Evolutionary conservation across 2,329 filamentous ascomycete species (phyloP), one percentile per base, ranked within the genome.

Genomic region (Magnaporthiopsis rhizophila): DNA sequence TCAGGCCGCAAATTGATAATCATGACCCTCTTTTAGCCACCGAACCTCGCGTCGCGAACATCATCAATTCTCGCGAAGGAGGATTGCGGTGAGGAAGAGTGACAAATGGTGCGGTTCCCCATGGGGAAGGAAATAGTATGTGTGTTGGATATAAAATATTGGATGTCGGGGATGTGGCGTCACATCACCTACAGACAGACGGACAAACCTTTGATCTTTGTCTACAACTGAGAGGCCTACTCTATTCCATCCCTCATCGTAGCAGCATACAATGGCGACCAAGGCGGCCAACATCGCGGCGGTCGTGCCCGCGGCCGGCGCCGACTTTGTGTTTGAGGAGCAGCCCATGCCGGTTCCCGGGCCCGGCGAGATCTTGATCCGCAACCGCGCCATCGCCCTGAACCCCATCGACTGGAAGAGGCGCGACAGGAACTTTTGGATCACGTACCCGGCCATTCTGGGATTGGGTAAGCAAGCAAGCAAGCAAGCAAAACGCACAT

Each of bases 351-450:
- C 67, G 1, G 38, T 38, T 4, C 61, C 68, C 3, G 66, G 65
- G 2, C 59, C 65, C 0, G 53, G 53, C 8, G 64, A 68, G 34
- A 58, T 71, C 34, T 15, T 69, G 6, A 62, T 72, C 13, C 66
- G 63, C 28, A 69, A 68, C 64, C 62, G 60, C n/a, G 66, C 67
- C 21, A 59, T 72, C n/a, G 69, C 68, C 11, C 61, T 72, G 61
- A 72, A 72, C 71, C 50, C 67, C 69, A 13, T 72, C 28, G 71
- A 73, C 50, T 69, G 67, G 57, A 66, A 67, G 34, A 68, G 67
- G 63, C 72, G 72, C 58, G 69, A 72, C 21, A 61, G 30, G 8
- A 74, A 71, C n/a, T 67, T 75, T 58, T 36, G 64, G 26, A 62
- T 67, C 12, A 68, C 73, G 1, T 65, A 74, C 30, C 71, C 71